phyloP scores from a whole-genome alignment of 345 rosid genomes.

The Garcia nutans region DNA sequence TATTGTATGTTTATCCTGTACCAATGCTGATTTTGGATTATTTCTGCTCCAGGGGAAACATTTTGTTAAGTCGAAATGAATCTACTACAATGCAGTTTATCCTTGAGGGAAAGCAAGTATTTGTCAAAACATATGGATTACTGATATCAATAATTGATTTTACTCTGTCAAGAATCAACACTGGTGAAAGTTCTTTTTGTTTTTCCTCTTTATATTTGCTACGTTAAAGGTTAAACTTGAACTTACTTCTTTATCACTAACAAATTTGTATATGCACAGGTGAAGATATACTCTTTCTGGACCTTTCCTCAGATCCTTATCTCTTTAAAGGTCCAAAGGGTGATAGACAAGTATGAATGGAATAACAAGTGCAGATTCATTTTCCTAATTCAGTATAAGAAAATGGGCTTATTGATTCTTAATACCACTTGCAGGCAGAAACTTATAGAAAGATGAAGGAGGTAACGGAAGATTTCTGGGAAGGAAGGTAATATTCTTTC shows the following conservation, averaged over 20 bases:
- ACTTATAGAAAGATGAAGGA: slow-evolving; percentile 87
- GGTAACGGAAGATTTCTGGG: slow-evolving; percentile 77
- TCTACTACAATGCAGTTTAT: slow-evolving; percentile 43
- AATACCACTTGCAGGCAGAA: slow-evolving; percentile 61
- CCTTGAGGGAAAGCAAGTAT: slow-evolving; percentile 60
- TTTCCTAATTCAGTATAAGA: background rate
- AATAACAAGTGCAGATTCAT: background rate
- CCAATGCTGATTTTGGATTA: slow-evolving; percentile 1
- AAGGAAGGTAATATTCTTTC: slow-evolving; percentile 63
- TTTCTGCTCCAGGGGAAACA: slow-evolving; percentile 68
- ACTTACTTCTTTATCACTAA: slow-evolving; percentile 2
- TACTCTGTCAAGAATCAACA: slow-evolving; percentile 87
- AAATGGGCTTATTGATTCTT: slow-evolving; percentile 14
- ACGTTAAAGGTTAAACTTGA: background rate
- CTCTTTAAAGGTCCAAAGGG: slow-evolving; percentile 92
- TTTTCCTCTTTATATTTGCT: background rate
- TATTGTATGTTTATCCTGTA: background rate
- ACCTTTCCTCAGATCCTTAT: slow-evolving; percentile 79
- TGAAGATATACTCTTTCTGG: slow-evolving; percentile 79
- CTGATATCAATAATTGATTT: slow-evolving; percentile 77
- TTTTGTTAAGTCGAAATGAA: slow-evolving; percentile 72
- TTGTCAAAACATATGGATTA: slow-evolving; percentile 58
- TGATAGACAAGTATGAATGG: slow-evolving; percentile 67
- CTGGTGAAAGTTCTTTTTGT: slow-evolving; percentile 47
- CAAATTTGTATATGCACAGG: slow-evolving; percentile 38